Evolutionary conservation across 768 basidiomycete species (phyloP).

Genomic region (Kwoniella heveanensis): DNA sequence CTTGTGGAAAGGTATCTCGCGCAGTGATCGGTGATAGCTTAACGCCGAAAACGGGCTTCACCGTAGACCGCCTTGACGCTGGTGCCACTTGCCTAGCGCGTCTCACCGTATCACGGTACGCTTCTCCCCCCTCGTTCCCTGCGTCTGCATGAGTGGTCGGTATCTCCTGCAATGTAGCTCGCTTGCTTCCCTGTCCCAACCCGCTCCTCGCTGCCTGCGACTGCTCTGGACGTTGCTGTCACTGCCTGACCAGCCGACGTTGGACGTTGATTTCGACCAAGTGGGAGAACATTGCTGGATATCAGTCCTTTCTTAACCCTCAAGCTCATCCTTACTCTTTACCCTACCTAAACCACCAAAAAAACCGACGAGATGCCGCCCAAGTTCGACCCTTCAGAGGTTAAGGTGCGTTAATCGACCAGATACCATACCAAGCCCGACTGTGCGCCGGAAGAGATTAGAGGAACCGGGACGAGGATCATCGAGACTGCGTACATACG

Average conservation of each 20-base stretch:
- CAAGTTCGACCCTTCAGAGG: conserved; percentile 82
- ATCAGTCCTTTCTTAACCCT: conserved; percentile 5
- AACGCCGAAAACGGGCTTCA: conserved; percentile 1
- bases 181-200: too few relatives aligned
- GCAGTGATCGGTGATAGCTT: conserved; percentile 6
- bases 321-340: conserved; percentile 6
- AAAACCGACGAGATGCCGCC: conserved; percentile 53
- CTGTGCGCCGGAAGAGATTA: background rate
- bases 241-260: background rate
- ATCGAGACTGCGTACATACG: too few relatives aligned
- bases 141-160: too few relatives aligned
- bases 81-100: background rate
- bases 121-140: background rate
- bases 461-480: background rate
- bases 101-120: too few relatives aligned
- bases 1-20: too few relatives aligned
- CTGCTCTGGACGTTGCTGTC: background rate
- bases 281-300: background rate
- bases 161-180: too few relatives aligned
- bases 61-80: background rate
- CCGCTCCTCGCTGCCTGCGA: too few relatives aligned
- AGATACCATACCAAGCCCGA: background rate
- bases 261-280: conserved; percentile 2
- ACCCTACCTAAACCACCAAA: conserved; percentile 20
- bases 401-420: conserved; percentile 69